phyloP scores from a whole-genome alignment of 1,284 basidiomycete genomes.

The Athelia sp. region DNA sequence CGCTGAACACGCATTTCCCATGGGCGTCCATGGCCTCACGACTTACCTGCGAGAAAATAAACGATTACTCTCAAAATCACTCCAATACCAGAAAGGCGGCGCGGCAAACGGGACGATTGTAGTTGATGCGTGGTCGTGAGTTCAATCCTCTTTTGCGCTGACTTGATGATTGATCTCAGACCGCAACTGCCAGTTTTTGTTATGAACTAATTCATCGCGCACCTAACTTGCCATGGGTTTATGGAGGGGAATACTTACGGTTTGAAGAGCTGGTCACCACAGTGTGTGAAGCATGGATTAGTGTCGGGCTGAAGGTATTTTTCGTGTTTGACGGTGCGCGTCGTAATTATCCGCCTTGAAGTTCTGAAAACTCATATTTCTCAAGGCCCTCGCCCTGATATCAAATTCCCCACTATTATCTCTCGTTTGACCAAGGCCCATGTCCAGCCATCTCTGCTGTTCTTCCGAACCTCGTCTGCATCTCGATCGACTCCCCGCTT shows the following conservation, averaged over 20 bases:
- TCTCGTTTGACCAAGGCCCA: slow-evolving; percentile 53
- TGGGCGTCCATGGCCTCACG: slow-evolving; percentile 82
- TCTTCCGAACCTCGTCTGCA: slow-evolving; percentile 75
- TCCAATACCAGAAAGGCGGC: slow-evolving; percentile 28
- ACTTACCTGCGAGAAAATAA: slow-evolving; percentile 76
- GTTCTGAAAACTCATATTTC: slow-evolving; percentile 17
- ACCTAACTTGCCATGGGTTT: slow-evolving; percentile 69
- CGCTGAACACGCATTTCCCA: too few relatives aligned
- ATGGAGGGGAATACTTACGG: slow-evolving; percentile 76
- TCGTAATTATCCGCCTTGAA: slow-evolving; percentile 16
- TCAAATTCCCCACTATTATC: slow-evolving; percentile 72
- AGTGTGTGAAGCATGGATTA: slow-evolving; percentile 67
- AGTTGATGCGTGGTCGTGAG: slow-evolving; percentile 89
- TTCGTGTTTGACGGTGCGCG: slow-evolving; percentile 90
- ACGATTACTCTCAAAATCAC: slow-evolving; percentile 49
- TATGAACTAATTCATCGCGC: slow-evolving; percentile 65
- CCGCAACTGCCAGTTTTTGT: slow-evolving; percentile 60
- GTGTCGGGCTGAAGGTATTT: slow-evolving; percentile 67
- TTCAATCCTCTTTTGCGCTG: slow-evolving; percentile 9
- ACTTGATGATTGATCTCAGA: too few relatives aligned
- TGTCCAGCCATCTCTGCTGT: slow-evolving; percentile 65
- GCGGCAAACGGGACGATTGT: slow-evolving; percentile 40
- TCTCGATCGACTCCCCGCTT: slow-evolving; percentile 72
- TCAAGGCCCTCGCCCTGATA: slow-evolving; percentile 63
- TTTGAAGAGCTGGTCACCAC: slow-evolving; percentile 49